Evolutionary conservation across 768 basidiomycete species (phyloP), one percentile per base, ranked within the genome.

Genomic region (Phaeotremella fagi): DNA sequence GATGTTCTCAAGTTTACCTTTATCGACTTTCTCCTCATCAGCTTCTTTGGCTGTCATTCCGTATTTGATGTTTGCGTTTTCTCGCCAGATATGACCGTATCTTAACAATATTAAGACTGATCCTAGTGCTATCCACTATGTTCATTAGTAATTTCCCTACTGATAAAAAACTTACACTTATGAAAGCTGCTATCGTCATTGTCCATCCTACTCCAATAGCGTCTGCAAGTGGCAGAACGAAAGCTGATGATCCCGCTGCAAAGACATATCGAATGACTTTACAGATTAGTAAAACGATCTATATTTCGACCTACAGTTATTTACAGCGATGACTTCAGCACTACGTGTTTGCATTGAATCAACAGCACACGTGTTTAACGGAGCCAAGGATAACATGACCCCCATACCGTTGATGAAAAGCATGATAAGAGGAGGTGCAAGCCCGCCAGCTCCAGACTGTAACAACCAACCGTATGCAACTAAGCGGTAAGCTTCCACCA

Each of bases 161-260:
- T 44, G 53, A 14, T 1, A 24, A 14, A 24, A 1, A 15, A 65
- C 68, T 50, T 28, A 70, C 65, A n/a, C 48, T 50, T 2, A 74
- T 24, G 22, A 51, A 47, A 0, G 68, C 66, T 3, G 70, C 58
- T 23, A 74, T 50, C 5, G 74, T 74, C 60, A 72, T 66, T 7
- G 75, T 73, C 59, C 58, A 63, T 15, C 75, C 76, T 47, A 74
- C 72, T 25, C 73, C 75, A 26, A 77, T 73, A 0, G 63, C 58
- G 20, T 74, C 55, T 42, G 73, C 62, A 36, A 75, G 52, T 0
- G 76, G 76, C 3, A 77, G 57, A 20, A 74, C 67, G 29, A 66
- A 68, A 14, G 76, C 75, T 0, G 73, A 69, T 5, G 75, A 73
- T 0, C 56, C 73, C 2, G 76, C 76, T 0, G 72, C 50, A 45